phyloP scores from a whole-genome alignment of 176 grass and related monocot species.

The Ananas comosus region DNA sequence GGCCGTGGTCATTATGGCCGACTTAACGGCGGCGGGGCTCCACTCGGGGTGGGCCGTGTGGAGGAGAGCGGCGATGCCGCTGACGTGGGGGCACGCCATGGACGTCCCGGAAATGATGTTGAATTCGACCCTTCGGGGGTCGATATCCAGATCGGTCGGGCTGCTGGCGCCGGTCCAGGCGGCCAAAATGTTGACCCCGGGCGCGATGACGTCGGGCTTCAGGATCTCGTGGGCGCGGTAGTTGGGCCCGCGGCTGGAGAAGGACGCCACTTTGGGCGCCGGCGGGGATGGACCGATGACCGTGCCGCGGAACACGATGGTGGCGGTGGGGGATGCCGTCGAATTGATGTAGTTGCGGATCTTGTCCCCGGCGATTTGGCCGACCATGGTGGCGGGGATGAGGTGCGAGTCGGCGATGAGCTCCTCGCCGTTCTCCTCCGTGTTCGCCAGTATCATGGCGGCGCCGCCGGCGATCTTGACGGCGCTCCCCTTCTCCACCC shows the following conservation, averaged over 20 bases:
- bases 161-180: slow-evolving; percentile 57
- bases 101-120: slow-evolving; percentile 88
- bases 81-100: slow-evolving; percentile 86
- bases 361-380: slow-evolving; percentile 50
- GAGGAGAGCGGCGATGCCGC: slow-evolving; percentile 70
- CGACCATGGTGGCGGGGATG: slow-evolving; percentile 73
- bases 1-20: slow-evolving; percentile 80
- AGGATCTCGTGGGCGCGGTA: slow-evolving; percentile 59
- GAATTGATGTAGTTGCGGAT: slow-evolving; percentile 53
- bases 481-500: slow-evolving; percentile 58
- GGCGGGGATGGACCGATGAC: slow-evolving; percentile 47
- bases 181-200: slow-evolving; percentile 73
- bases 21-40: slow-evolving; percentile 74
- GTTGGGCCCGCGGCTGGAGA: slow-evolving; percentile 80
- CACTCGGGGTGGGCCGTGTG: slow-evolving; percentile 44
- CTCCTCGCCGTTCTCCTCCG: slow-evolving; percentile 63
- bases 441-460: slow-evolving; percentile 73
- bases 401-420: slow-evolving; percentile 86
- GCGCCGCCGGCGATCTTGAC: slow-evolving; percentile 49
- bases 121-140: slow-evolving; percentile 64
- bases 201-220: slow-evolving; percentile 79
- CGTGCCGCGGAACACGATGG: slow-evolving; percentile 60
- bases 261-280: slow-evolving; percentile 53
- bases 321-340: slow-evolving; percentile 54
- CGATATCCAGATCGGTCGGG: slow-evolving; percentile 66